A percentile compares a stretch with the other conserved stretches of the same genome.
Evolutionary conservation across 2,329 filamentous ascomycete species (phyloP).

Genomic region (Fusarium proliferatum): DNA sequence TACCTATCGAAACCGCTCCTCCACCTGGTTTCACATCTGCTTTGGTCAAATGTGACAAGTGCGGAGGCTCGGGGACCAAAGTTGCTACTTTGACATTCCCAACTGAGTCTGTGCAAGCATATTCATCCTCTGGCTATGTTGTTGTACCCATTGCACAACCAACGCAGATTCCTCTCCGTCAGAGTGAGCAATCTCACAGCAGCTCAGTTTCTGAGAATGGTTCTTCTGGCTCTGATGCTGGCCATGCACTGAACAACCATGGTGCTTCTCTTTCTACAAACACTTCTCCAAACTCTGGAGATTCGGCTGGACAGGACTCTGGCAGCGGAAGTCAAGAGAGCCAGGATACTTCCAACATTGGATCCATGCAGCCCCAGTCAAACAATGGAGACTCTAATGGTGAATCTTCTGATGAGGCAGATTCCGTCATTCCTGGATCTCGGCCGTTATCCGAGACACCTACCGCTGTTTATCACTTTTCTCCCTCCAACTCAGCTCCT

Average conservation of each 20-base stretch:
- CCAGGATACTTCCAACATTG: background rate
- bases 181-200: background rate
- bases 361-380: background rate
- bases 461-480: background rate
- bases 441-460: background rate
- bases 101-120: background rate
- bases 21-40: constrained; percentile 12
- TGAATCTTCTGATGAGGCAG: background rate
- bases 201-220: background rate
- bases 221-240: background rate
- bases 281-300: background rate
- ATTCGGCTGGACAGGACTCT: background rate
- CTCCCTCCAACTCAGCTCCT: background rate
- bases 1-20: constrained; percentile 3
- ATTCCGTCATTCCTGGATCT: background rate
- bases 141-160: background rate
- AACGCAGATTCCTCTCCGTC: background rate
- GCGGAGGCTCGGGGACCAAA: background rate
- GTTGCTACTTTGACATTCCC: constrained; percentile 15
- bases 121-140: constrained; percentile 13
- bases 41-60: constrained; percentile 5
- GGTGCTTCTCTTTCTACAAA: background rate
- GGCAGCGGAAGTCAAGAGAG: background rate
- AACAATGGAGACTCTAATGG: background rate
- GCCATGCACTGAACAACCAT: background rate